phyloP scores from a whole-genome alignment of 2,329 filamentous ascomycete species.

The Fusarium sp. region DNA sequence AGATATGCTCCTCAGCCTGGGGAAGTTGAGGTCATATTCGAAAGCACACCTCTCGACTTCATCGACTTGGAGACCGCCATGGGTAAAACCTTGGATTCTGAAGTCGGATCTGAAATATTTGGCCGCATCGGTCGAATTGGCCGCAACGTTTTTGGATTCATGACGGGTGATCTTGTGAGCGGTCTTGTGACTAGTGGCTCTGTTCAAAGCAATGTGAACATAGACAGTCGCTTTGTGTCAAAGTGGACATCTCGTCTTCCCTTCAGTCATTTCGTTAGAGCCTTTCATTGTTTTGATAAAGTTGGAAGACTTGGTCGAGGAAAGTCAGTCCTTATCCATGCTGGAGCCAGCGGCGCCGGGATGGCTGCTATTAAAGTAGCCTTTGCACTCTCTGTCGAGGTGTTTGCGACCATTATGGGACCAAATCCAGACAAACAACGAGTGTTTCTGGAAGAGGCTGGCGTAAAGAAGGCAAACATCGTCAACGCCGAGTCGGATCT shows the following conservation, averaged over 20 bases:
- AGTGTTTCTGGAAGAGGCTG: constrained; percentile 45
- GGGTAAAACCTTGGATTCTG: constrained; percentile 44
- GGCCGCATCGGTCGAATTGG: constrained; percentile 51
- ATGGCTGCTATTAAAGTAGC: constrained; percentile 55
- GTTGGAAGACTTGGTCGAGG: constrained; percentile 41
- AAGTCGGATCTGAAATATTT: constrained; percentile 52
- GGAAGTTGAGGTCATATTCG: constrained; percentile 53
- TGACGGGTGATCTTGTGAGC: constrained; percentile 52
- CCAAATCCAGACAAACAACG: constrained; percentile 46
- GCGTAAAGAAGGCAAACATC: constrained; percentile 49
- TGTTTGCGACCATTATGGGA: constrained; percentile 54
- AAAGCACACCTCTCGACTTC: constrained; percentile 46
- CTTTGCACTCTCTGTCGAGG: constrained; percentile 45
- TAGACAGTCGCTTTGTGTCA: constrained; percentile 50
- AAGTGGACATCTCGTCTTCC: constrained; percentile 40
- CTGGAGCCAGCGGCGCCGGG: constrained; percentile 54
- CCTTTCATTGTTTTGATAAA: constrained; percentile 52
- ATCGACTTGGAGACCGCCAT: constrained; percentile 49
- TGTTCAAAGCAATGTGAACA: constrained; percentile 46
- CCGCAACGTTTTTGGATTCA: constrained; percentile 42
- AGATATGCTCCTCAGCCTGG: constrained; percentile 36
- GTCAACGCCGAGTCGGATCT: constrained; percentile 48
- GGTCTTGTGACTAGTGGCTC: constrained; percentile 49
- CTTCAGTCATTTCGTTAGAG: constrained; percentile 52
- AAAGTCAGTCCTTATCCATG: constrained; percentile 53